Evolutionary conservation across 192 early-diverging fungal genomes (phyloP).

Genomic region (Coemansia sp.): DNA sequence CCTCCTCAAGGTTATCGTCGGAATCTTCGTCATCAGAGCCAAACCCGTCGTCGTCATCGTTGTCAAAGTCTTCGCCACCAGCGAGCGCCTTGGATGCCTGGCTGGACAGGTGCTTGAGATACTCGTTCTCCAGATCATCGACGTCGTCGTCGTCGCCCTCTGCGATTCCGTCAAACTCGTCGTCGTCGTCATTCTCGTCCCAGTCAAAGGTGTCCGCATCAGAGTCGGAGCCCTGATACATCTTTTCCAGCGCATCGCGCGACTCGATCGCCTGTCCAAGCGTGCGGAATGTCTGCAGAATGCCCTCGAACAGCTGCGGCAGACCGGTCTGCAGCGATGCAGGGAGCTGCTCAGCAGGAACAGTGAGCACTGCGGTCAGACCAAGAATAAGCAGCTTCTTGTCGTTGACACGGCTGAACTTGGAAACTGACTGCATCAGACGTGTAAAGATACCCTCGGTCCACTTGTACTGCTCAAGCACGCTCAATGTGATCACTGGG

Average conservation of each 20-base stretch:
- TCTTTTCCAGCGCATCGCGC: constrained; percentile 42
- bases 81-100: constrained; percentile 55
- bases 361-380: constrained; percentile 68
- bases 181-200: constrained; percentile 50
- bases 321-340: constrained; percentile 68
- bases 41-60: constrained; percentile 42
- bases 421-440: constrained; percentile 71
- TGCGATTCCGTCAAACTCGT: constrained; percentile 58
- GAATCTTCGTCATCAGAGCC: constrained; percentile 49
- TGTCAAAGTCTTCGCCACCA: constrained; percentile 47
- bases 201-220: constrained; percentile 45
- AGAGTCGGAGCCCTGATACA: constrained; percentile 46
- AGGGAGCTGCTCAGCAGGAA: constrained; percentile 74
- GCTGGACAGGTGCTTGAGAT: constrained; percentile 60
- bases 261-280: constrained; percentile 62
- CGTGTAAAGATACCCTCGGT: constrained; percentile 78
- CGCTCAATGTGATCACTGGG: constrained; percentile 67
- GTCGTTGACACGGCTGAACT: constrained; percentile 87
- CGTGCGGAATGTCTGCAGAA: constrained; percentile 72
- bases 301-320: constrained; percentile 70
- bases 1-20: constrained; percentile 70
- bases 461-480: constrained; percentile 77
- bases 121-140: constrained; percentile 63
- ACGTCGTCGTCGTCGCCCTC: constrained; percentile 66
- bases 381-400: constrained; percentile 90